Evolutionary conservation across 345 rosid species (phyloP).

Genomic region (Gynandropsis gynandra): DNA sequence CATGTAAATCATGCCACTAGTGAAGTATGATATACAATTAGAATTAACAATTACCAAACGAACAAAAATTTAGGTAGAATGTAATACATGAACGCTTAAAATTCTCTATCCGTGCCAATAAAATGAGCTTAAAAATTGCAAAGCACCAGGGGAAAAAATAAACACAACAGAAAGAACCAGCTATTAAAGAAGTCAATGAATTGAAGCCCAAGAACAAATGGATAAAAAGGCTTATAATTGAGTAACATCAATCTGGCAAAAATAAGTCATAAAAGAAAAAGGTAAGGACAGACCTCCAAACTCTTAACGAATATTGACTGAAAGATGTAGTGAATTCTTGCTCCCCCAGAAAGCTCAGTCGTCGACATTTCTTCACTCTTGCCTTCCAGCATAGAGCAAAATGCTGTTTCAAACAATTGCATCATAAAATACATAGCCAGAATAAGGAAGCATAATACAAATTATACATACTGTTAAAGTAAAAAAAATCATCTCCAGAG

Average conservation of each 20-base stretch:
- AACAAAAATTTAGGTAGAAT: background rate
- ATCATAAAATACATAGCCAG: conserved; percentile 7
- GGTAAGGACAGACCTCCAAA: conserved; percentile 58
- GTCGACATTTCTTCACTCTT: conserved; percentile 94
- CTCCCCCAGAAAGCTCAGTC: conserved; percentile 87
- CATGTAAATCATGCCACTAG: conserved; percentile 6
- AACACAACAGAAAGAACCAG: background rate
- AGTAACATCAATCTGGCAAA: background rate
- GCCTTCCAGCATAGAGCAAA: conserved; percentile 82
- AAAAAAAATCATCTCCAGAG: conserved; percentile 3
- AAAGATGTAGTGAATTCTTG: conserved; percentile 83
- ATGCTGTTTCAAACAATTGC: conserved; percentile 46
- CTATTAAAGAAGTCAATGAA: conserved; percentile 8
- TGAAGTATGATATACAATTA: conserved; percentile 1
- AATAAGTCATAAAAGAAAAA: background rate
- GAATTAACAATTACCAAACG: background rate
- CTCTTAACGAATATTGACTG: conserved; percentile 86
- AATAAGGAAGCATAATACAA: background rate
- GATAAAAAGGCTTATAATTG: conserved; percentile 1
- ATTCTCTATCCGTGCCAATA: conserved; percentile 3
- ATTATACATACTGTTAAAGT: background rate
- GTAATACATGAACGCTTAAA: background rate
- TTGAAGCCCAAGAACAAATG: conserved; percentile 8
- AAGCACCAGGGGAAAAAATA: conserved; percentile 5
- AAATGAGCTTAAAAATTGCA: background rate